Evolutionary conservation across 352 stramenopile genomes (phyloP), one percentile per base, ranked within the genome.

Genomic region (Phytophthora multivora): DNA sequence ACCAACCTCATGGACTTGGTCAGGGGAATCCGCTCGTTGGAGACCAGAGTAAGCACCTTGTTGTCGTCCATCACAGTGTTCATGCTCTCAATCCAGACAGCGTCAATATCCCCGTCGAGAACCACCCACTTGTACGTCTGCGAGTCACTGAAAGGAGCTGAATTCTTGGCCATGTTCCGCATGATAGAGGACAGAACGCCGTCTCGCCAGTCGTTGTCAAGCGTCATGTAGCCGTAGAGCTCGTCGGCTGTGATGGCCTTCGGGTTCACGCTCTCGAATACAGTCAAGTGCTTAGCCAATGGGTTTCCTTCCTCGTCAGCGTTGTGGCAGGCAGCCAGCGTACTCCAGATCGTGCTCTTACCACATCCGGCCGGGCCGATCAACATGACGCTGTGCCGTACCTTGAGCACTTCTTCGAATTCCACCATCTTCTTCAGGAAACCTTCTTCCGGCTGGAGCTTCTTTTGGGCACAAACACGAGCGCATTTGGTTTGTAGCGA

Each of bases 161-260:
- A 60, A 18, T 93, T 97, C 59, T 98, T 99, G 45, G 90, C 91
- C 96, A 98, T 99, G 63, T 93, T 96, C 49, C 97, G 91, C 96
- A 99, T 98, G 36, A 98, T 96, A 19, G 96, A 96, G 15, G 90
- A 98, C 19, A 99, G 55, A 7, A 98, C 93, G 26, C 96, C 96
- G 72, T 99, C 96, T 71, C 98, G 98, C 96, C 96, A 99, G 78
- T 99, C 96, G 48, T 98, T 98, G n/a, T 96, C 86, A 3, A 98
- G 76, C 16, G 93, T 98, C 95, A 98, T 98, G 75, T 96, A 98
- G 31, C 95, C 91, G 59, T 97, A 98, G 13, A 98, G 63, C 66
- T 98, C 94, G 54, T 98, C 89, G 0, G 89, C 88, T 9, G 83
- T 97, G 18, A 99, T 90, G 11, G 92, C 66, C 66, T 99, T 99